phyloP scores from a whole-genome alignment of 1,284 basidiomycete species.

The Afroboletus lepidellus region DNA sequence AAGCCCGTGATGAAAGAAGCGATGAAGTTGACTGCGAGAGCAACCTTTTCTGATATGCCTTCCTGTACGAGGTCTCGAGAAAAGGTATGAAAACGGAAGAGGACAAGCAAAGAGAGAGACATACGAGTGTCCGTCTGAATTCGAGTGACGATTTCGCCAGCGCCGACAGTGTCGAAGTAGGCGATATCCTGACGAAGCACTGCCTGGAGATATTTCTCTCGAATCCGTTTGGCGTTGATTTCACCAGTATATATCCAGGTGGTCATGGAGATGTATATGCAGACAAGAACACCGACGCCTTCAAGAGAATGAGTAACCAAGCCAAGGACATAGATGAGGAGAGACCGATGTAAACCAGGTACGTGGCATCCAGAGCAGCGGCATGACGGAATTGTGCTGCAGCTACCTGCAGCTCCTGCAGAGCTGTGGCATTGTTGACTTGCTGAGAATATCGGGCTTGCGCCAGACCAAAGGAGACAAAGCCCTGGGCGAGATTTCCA shows the following conservation, averaged over 20 bases:
- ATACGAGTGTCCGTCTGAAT: conserved; percentile 89
- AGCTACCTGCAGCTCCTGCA: conserved; percentile 38
- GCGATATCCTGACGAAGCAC: conserved; percentile 83
- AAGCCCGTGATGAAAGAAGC: conserved; percentile 79
- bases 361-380: conserved; percentile 62
- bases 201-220: conserved; percentile 72
- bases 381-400: conserved; percentile 50
- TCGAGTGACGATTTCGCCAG: conserved; percentile 93
- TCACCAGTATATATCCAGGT: conserved; percentile 93
- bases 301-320: not conserved
- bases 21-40: conserved; percentile 61
- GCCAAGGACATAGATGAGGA: conserved; percentile 2
- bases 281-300: conserved; percentile 69
- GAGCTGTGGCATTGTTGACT: conserved; percentile 19
- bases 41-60: conserved; percentile 78
- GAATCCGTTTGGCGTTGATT: conserved; percentile 79
- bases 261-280: conserved; percentile 78
- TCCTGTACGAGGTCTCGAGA: conserved; percentile 4
- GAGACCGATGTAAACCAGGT: conserved; percentile 70
- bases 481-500: conserved; percentile 74
- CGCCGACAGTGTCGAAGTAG: conserved; percentile 91
- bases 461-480: conserved; percentile 61
- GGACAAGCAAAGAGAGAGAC: conserved; percentile 28
- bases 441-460: conserved; percentile 20
- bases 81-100: not conserved